Percentiles rank a stretch among this genome's conserved stretches.
phyloP scores from a whole-genome alignment of 2,329 filamentous ascomycete species.

The Pseudogymnoascus sp. region DNA sequence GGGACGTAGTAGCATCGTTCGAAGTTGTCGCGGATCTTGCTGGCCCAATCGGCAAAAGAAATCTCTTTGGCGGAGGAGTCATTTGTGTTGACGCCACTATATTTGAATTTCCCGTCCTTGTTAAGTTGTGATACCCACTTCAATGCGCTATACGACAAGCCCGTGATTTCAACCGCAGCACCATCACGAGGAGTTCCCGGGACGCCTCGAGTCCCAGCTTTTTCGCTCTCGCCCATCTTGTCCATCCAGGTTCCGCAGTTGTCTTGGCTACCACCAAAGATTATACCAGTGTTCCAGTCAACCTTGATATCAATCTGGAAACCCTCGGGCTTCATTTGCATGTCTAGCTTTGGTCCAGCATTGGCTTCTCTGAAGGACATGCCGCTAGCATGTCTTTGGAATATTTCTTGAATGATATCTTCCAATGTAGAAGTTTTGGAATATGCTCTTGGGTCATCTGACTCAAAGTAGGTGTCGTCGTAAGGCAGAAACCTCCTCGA shows the following conservation, averaged over 20 bases:
- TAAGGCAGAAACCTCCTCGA: constrained; percentile 86
- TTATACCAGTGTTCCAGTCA: constrained; percentile 83
- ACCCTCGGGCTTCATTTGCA: constrained; percentile 85
- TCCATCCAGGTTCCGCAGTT: constrained; percentile 99
- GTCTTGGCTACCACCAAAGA: constrained; percentile 87
- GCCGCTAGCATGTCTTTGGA: constrained; percentile 84
- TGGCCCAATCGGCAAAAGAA: constrained; percentile 71
- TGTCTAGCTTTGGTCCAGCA: constrained; percentile 78
- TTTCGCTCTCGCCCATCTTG: constrained; percentile 98
- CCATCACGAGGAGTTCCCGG: constrained; percentile 96
- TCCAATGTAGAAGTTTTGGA: constrained; percentile 74
- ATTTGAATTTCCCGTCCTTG: constrained; percentile 61
- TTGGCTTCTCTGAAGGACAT: constrained; percentile 93
- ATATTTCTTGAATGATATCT: constrained; percentile 85
- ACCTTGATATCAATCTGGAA: constrained; percentile 89
- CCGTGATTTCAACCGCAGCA: constrained; percentile 89
- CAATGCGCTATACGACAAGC: constrained; percentile 82
- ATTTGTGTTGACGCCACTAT: constrained; percentile 64
- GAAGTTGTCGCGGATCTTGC: constrained; percentile 74
- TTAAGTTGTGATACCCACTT: constrained; percentile 68
- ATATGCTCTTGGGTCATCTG: constrained; percentile 76
- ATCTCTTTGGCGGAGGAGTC: constrained; percentile 47
- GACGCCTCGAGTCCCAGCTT: constrained; percentile 83
- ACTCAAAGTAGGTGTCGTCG: constrained; percentile 88
- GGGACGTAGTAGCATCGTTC: constrained; percentile 90